A percentile compares a stretch with the other conserved stretches of the same genome.
Conservation (phyloP, 208 protist genomes). For the Leishmania turanica region DNA sequence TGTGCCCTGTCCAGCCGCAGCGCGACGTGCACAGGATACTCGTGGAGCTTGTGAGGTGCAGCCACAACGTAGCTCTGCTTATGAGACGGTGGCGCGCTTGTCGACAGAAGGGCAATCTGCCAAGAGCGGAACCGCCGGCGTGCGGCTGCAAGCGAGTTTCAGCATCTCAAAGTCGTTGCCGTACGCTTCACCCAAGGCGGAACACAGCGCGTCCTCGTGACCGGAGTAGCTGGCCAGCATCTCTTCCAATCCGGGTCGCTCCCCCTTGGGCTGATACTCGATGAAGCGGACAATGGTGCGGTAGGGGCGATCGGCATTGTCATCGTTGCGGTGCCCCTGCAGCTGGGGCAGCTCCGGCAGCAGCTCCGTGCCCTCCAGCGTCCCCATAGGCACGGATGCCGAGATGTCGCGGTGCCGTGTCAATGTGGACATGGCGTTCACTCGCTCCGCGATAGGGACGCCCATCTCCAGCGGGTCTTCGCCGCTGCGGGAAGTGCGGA, state of each 20-base stretch:
- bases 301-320: slow-evolving; percentile 43
- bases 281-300: slow-evolving; percentile 78
- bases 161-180: slow-evolving; percentile 60
- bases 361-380: slow-evolving; percentile 77
- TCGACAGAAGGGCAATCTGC: not conserved
- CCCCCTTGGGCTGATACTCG: slow-evolving; percentile 46
- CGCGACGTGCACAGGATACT: not conserved
- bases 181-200: slow-evolving; percentile 58
- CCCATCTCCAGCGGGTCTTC: slow-evolving; percentile 35
- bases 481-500: slow-evolving; percentile 20
- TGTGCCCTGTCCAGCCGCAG: not conserved
- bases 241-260: slow-evolving; percentile 42
- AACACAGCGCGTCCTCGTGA: slow-evolving; percentile 70
- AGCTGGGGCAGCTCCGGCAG: slow-evolving; percentile 62
- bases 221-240: slow-evolving; percentile 69
- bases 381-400: not conserved
- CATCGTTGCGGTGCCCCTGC: slow-evolving; percentile 47
- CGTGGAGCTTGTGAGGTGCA: not conserved
- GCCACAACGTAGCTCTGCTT: slow-evolving; percentile 2
- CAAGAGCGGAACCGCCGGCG: slow-evolving; percentile 15
- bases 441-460: slow-evolving; percentile 25
- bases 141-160: slow-evolving; percentile 20
- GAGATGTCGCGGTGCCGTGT: slow-evolving; percentile 1
- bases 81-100: slow-evolving; percentile 4
- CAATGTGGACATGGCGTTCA: not conserved